A percentile compares a stretch with the other conserved stretches of the same genome.
phyloP scores from a whole-genome alignment of 202 grass and related monocot genomes.

The Setaria italica region DNA sequence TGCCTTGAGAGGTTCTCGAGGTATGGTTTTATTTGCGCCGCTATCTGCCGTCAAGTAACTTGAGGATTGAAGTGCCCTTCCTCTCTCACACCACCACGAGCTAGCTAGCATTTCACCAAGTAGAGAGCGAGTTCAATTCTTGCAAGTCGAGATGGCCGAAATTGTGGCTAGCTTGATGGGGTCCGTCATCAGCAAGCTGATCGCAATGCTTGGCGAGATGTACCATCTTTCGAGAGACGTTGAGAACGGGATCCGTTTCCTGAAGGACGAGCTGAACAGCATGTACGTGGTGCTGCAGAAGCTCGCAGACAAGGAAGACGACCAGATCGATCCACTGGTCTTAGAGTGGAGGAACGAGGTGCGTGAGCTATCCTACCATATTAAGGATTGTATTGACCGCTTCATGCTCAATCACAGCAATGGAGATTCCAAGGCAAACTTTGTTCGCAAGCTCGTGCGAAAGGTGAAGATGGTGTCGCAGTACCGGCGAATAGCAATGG shows the following conservation, averaged over 20 bases:
- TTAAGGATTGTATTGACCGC: constrained; percentile 4
- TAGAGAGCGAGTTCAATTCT: too few relatives aligned
- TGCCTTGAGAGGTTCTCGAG: too few relatives aligned
- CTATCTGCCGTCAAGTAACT: too few relatives aligned
- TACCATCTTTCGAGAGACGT: neutral
- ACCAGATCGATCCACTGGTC: neutral
- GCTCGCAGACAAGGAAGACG: neutral
- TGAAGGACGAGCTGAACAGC: neutral
- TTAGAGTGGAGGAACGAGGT: constrained; percentile 20
- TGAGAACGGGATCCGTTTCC: neutral
- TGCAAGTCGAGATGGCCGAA: neutral
- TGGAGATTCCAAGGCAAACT: neutral
- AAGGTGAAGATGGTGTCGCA: neutral
- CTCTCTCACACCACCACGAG: too few relatives aligned
- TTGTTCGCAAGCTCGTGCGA: neutral
- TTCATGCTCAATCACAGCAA: neutral
- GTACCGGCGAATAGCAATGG: neutral
- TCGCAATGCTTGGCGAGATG: neutral
- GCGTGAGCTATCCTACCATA: constrained; percentile 13
- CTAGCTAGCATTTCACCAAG: too few relatives aligned
- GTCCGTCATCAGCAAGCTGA: constrained; percentile 3
- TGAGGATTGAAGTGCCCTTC: too few relatives aligned
- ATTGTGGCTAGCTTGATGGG: neutral
- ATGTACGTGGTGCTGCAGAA: neutral
- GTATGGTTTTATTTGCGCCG: too few relatives aligned